Percentiles rank a stretch among this genome's conserved stretches.
Evolutionary conservation across 768 basidiomycete species (phyloP).

Genomic region (Boletus tomentosulus): DNA sequence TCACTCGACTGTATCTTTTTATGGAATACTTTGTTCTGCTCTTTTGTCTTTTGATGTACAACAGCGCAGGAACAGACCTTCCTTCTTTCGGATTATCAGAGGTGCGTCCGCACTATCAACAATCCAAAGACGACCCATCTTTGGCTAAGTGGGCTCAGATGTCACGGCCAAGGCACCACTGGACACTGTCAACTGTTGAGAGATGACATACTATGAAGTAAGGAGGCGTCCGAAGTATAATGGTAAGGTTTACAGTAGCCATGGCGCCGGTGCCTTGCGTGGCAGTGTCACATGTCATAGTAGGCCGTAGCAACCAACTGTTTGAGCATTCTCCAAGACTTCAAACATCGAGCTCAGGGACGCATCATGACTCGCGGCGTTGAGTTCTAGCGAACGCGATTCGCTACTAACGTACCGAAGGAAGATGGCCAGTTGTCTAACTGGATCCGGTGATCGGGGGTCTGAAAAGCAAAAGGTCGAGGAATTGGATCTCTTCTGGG

Average conservation of each 20-base stretch:
- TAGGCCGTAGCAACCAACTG: no score
- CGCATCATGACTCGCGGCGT: no score
- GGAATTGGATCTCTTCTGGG: background rate
- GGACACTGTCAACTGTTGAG: background rate
- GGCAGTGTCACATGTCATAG: no score
- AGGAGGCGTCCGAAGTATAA: no score
- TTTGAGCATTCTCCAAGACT: no score
- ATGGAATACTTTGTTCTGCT: background rate
- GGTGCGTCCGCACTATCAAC: no score
- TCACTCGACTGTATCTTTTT: background rate
- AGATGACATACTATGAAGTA: no score
- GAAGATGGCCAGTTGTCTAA: background rate
- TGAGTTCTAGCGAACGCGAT: background rate
- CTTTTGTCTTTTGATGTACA: background rate
- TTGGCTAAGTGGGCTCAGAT: background rate
- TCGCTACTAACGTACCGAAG: background rate
- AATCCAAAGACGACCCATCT: background rate
- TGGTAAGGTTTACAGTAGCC: no score
- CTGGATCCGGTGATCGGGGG: no score
- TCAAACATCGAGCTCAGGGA: no score
- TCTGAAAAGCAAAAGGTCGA: background rate
- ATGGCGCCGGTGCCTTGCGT: no score
- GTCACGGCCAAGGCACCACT: background rate
- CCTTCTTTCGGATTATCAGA: no score
- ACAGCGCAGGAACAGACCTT: background rate